A percentile compares a stretch with the other conserved stretches of the same genome.
phyloP scores from a whole-genome alignment of 441 rosid genomes.

The Dalechampia spathulata region DNA sequence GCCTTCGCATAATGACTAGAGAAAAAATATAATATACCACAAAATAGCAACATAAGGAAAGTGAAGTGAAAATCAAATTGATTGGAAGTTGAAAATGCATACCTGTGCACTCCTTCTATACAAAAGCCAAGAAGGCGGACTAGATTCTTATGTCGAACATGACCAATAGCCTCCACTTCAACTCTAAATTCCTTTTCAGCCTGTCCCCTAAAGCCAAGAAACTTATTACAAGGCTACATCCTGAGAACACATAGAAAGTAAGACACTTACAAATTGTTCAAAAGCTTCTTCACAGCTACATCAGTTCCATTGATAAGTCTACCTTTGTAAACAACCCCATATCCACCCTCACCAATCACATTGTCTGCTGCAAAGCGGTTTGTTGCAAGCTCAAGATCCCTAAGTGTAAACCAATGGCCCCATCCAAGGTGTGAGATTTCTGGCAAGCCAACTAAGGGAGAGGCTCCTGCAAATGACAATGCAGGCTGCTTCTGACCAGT shows the following conservation, averaged over 20 bases:
- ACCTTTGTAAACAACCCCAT: slow-evolving; percentile 90
- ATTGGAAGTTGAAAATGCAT: slow-evolving; percentile 13
- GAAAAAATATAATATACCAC: neutral
- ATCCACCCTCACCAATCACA: slow-evolving; percentile 97
- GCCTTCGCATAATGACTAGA: neutral
- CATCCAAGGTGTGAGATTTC: slow-evolving; percentile 92
- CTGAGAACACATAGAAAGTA: slow-evolving; percentile 1
- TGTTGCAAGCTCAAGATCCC: slow-evolving; percentile 96
- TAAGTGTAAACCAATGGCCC: slow-evolving; percentile 99
- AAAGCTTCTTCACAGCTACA: slow-evolving; percentile 96
- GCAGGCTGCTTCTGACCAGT: slow-evolving; percentile 47
- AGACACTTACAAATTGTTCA: slow-evolving; percentile 76
- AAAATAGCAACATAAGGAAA: neutral
- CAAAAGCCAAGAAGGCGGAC: slow-evolving; percentile 90
- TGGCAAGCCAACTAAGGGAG: slow-evolving; percentile 86
- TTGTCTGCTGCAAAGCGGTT: slow-evolving; percentile 69
- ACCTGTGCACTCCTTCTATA: slow-evolving; percentile 91
- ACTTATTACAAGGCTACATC: neutral
- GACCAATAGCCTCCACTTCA: slow-evolving; percentile 97
- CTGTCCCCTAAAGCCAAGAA: slow-evolving; percentile 53
- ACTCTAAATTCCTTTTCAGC: slow-evolving; percentile 92
- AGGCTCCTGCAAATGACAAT: slow-evolving; percentile 49
- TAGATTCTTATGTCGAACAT: slow-evolving; percentile 92
- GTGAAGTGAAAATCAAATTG: neutral
- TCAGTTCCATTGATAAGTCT: slow-evolving; percentile 76